Evolutionary conservation across 164 flowering plant genomes (phyloP).

Genomic region (Stephania yunnanensis): DNA sequence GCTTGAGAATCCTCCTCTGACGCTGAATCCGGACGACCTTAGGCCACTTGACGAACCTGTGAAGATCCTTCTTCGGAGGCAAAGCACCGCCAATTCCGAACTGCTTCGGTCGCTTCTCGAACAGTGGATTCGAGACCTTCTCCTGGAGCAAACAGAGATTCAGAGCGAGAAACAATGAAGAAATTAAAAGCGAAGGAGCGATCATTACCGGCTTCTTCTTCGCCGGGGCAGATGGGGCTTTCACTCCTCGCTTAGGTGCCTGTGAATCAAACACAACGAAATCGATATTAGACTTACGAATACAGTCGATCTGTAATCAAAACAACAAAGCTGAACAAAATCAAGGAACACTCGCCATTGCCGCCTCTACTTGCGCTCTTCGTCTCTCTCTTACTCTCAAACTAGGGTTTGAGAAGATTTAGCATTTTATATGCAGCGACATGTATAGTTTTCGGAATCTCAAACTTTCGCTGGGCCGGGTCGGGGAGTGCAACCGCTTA

Average conservation of each 20-base stretch:
- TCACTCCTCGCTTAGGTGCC: neutral
- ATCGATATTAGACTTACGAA: no score
- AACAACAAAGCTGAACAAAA: no score
- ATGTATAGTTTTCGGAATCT: no score
- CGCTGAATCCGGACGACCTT: slow-evolving; percentile 31
- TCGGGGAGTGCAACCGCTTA: no score
- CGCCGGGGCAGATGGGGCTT: neutral
- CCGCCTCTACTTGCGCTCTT: no score
- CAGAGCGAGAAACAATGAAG: neutral
- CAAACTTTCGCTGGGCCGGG: no score
- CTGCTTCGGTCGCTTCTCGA: slow-evolving; percentile 71
- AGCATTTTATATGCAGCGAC: no score
- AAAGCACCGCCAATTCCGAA: slow-evolving; percentile 47
- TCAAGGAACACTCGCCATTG: no score
- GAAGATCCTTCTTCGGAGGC: slow-evolving; percentile 29
- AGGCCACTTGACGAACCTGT: slow-evolving; percentile 29
- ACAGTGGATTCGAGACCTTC: slow-evolving; percentile 52
- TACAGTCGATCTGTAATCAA: no score
- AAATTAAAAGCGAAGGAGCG: neutral
- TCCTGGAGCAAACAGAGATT: slow-evolving; percentile 16
- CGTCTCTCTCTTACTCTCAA: no score
- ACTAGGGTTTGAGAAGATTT: no score
- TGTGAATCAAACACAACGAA: neutral
- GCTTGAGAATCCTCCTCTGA: slow-evolving; percentile 26
- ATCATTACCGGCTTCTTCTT: slow-evolving; percentile 10